Percentiles rank a stretch among this genome's conserved stretches.
These are phyloP conservation scores for Epichloe hybrida DNA, from an alignment of 2,329 filamentous ascomycete genomes.

Conservation along the genomic window DNA sequence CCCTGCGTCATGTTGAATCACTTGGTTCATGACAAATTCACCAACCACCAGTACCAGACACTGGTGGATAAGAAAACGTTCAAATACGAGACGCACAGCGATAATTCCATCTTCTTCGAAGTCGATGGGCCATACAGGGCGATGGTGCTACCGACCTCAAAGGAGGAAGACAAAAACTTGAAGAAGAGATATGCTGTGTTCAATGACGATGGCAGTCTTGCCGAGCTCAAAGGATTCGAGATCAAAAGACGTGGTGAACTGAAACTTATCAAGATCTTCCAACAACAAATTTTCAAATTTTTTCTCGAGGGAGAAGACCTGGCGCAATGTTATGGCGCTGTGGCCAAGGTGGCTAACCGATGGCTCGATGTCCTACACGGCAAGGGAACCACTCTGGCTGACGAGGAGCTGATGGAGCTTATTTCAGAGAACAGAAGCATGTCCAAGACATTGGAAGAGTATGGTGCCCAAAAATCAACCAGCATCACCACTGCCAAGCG, in stretches of 20 bases:
- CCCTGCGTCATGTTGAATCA: slow-evolving; percentile 99
- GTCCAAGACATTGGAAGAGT: slow-evolving; percentile 93
- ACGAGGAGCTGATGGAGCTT: slow-evolving; percentile 97
- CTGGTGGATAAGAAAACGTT: slow-evolving; percentile 66
- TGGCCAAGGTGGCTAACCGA: slow-evolving; percentile 87
- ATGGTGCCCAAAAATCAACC: slow-evolving; percentile 88
- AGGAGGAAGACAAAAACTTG: slow-evolving; percentile 98
- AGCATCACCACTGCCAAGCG: slow-evolving; percentile 98
- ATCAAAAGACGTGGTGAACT: slow-evolving; percentile 94
- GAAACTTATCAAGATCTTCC: slow-evolving; percentile 99
- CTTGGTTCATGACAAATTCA: slow-evolving; percentile 85
- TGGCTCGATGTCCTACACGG: slow-evolving; percentile 93
- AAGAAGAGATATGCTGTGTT: slow-evolving; percentile 99
- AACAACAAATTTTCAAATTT: slow-evolving; percentile 98
- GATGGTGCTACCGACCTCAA: slow-evolving; percentile 94
- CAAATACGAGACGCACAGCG: slow-evolving; percentile 92
- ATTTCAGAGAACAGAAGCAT: slow-evolving; percentile 99
- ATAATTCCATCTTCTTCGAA: slow-evolving; percentile 99
- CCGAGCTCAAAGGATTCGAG: slow-evolving; percentile 94
- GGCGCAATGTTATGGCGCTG: slow-evolving; percentile 76
- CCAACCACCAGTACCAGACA: slow-evolving; percentile 94
- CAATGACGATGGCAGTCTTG: slow-evolving; percentile 91
- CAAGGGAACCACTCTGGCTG: slow-evolving; percentile 77
- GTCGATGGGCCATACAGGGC: slow-evolving; percentile 95
- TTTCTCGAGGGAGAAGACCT: slow-evolving; percentile 86